Conservation (phyloP, 1,284 basidiomycete genomes). For the Amylostereum chailletii region DNA sequence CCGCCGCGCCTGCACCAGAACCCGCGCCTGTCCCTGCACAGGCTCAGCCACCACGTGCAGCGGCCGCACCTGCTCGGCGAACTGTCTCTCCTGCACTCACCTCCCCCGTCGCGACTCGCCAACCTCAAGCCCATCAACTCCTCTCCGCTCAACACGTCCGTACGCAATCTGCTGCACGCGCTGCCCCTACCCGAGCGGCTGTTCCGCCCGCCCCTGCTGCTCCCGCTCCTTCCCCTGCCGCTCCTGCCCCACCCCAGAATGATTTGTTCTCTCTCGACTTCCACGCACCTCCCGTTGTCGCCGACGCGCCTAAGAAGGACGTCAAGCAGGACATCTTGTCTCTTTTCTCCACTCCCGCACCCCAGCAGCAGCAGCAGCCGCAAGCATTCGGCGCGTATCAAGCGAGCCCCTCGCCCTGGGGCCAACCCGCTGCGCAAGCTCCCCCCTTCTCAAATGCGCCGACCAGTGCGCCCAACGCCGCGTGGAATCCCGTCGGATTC, state of each 20-base stretch:
- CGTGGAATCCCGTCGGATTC: slow-evolving; percentile 8
- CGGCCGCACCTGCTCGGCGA: slow-evolving; percentile 23
- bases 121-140: slow-evolving; percentile 45
- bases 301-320: slow-evolving; percentile 47
- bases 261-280: slow-evolving; percentile 87
- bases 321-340: slow-evolving; percentile 85
- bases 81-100: slow-evolving; percentile 11
- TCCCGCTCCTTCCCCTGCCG: slow-evolving; percentile 11
- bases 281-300: slow-evolving; percentile 39
- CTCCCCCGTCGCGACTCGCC: slow-evolving; percentile 30
- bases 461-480: not conserved
- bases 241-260: slow-evolving; percentile 26
- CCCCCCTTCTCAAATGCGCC: slow-evolving; percentile 7
- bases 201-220: slow-evolving; percentile 10
- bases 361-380: slow-evolving; percentile 19
- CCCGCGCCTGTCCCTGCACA: slow-evolving; percentile 16
- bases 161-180: slow-evolving; percentile 14
- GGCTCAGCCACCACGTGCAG: slow-evolving; percentile 19
- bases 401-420: slow-evolving; percentile 15
- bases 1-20: slow-evolving; percentile 16
- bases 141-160: slow-evolving; percentile 32
- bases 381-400: slow-evolving; percentile 19
- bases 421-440: slow-evolving; percentile 2
- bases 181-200: slow-evolving; percentile 18
- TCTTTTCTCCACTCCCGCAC: slow-evolving; percentile 55